Base-by-base conservation (phyloP, 2,329 filamentous ascomycete species). In the Fusarium sp. region DNA sequence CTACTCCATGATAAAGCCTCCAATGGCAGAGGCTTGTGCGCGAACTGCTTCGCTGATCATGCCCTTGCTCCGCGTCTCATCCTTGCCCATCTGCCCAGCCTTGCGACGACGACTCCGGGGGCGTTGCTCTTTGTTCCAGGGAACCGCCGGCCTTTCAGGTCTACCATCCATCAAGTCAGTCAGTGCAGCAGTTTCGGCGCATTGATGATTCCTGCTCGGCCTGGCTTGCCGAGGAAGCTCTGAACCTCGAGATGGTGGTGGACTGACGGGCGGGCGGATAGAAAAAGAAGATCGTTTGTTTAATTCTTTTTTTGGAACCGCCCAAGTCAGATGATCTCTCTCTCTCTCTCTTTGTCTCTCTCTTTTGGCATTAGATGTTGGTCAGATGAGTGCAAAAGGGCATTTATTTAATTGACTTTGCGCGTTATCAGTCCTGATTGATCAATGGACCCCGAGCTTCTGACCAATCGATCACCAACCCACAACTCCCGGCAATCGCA, bases 391-490 rank as follows among this genome's bases (percentile, higher is more conserved):
- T 31, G 18, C 27, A 67, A 64, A 63, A 37, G 39, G 54, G 46
- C n/a, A n/a, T n/a, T n/a, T n/a, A n/a, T n/a, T n/a, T n/a, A 68
- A 70, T 65, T 68, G 65, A 61, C 57, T 68, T 69, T 71, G 36
- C 18, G 44, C n/a, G 28, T 50, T 55, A 62, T 52, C 43, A 62
- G 51, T 52, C 51, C 55, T 54, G 34, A 59, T 61, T 59, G 62
- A 63, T 62, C 37, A 61, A 57, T 60, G 44, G 39, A 34, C 36
- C 41, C 52, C 54, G 59, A 55, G 64, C 64, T 56, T 61, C 64
- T 63, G 57, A 55, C 57, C 36, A 44, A 46, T 50, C 48, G n/a
- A 65, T 43, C 52, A 46, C 69, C 60, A 48, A 60, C 57, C n/a
- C n/a, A n/a, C 13, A 66, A 75, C 63, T 75, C 71, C 71, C 71